Percentiles rank a stretch among this genome's conserved stretches.
phyloP scores from a whole-genome alignment of 768 basidiomycete genomes.

The Termitomyces sp. region DNA sequence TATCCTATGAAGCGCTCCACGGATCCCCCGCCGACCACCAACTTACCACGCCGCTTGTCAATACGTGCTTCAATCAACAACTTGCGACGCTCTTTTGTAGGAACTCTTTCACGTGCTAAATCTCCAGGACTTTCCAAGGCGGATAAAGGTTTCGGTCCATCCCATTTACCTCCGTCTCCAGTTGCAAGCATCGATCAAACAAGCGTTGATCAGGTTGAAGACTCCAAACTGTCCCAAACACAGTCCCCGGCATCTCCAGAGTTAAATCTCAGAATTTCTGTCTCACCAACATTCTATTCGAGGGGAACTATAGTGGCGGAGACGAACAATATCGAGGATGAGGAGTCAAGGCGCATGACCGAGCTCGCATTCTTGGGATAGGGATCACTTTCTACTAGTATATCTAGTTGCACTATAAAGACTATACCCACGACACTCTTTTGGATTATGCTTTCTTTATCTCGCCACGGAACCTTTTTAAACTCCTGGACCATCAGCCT shows the following conservation, averaged over 20 bases:
- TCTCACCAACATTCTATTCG: conserved; percentile 57
- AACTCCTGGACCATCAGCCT: not conserved
- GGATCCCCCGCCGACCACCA: conserved; percentile 14
- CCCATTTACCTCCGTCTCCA: conserved; percentile 36
- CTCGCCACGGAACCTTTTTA: not conserved
- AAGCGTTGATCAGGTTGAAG: conserved; percentile 1
- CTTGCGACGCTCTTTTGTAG: conserved; percentile 41
- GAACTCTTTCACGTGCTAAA: conserved; percentile 24
- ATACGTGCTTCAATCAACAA: conserved; percentile 36
- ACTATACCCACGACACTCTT: not conserved
- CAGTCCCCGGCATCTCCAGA: conserved; percentile 9
- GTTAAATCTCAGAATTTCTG: conserved; percentile 27
- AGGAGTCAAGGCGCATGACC: conserved; percentile 62
- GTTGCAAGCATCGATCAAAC: conserved; percentile 9
- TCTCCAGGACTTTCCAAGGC: conserved; percentile 13
- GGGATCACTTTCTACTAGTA: not conserved
- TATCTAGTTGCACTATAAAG: not conserved
- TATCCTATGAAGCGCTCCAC: conserved; percentile 31
- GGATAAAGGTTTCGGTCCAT: conserved; percentile 23
- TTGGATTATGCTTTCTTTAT: not conserved
- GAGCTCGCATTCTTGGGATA: conserved; percentile 64
- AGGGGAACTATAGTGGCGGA: conserved; percentile 51
- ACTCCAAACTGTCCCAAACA: conserved; percentile 1
- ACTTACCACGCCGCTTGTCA: conserved; percentile 15
- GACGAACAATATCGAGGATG: conserved; percentile 54